Conservation (phyloP, 2,329 filamentous ascomycete species). For the Sclerotinia sclerotiorum region DNA sequence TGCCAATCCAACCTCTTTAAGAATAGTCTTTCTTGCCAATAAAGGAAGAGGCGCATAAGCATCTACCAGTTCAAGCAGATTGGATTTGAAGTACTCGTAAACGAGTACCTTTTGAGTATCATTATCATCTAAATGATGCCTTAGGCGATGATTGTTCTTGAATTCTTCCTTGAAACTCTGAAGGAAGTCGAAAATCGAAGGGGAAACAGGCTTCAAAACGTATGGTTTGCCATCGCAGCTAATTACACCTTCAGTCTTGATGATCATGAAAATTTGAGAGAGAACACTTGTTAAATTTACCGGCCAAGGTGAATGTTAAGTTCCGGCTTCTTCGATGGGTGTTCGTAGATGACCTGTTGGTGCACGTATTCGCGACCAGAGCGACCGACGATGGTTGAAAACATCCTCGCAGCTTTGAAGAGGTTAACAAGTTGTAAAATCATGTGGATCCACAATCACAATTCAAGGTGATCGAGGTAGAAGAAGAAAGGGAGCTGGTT, state of each 20-base stretch:
- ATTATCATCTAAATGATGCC: constrained; percentile 12
- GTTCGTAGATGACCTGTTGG: neutral
- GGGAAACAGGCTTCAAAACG: constrained; percentile 3
- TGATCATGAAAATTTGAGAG: no score
- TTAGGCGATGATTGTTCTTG: neutral
- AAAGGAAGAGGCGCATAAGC: constrained; percentile 1
- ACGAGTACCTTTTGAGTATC: neutral
- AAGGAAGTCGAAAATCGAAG: constrained; percentile 7
- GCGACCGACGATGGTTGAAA: neutral
- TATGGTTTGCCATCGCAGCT: neutral
- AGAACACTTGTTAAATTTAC: neutral
- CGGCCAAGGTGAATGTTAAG: neutral
- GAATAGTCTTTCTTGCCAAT: constrained; percentile 14
- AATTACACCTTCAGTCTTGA: no score
- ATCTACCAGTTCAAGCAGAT: constrained; percentile 2
- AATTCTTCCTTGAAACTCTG: constrained; percentile 3
- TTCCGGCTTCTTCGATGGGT: neutral
- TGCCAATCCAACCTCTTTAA: constrained; percentile 16
- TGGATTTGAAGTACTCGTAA: constrained; percentile 7
- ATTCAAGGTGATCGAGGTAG: no score
- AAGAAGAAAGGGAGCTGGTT: no score
- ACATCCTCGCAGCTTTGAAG: neutral
- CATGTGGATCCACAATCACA: no score
- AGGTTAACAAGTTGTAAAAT: no score
- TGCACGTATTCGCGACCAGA: neutral